Evolutionary conservation across 805 yeast genomes (phyloP).

Genomic region (Wickerhamomyces kurtzmanii): DNA sequence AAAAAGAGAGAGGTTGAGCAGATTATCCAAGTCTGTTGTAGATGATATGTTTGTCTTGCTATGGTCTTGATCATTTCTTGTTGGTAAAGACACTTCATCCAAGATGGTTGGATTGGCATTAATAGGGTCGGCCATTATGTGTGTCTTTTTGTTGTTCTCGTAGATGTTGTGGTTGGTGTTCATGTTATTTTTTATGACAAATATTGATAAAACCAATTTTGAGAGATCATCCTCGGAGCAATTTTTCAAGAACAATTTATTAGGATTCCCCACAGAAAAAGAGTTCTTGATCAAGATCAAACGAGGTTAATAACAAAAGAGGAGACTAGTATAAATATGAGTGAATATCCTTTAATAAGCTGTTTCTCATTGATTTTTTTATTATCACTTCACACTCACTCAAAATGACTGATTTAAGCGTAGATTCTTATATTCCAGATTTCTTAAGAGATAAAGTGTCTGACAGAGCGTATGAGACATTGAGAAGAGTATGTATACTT

Average conservation of each 20-base stretch:
- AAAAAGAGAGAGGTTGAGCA: neutral
- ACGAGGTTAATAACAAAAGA: too few species aligned
- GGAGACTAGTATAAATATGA: too few species aligned
- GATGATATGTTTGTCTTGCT: constrained; percentile 6
- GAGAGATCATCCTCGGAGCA: too few species aligned
- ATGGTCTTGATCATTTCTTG: constrained; percentile 30
- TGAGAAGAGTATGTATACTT: too few species aligned
- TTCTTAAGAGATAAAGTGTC: constrained; percentile 23
- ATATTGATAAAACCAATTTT: neutral
- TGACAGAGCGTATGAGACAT: constrained; percentile 22
- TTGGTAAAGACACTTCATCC: constrained; percentile 70
- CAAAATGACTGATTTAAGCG: constrained; percentile 5
- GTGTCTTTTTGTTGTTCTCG: constrained; percentile 17
- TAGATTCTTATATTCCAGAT: constrained; percentile 22
- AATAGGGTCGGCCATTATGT: constrained; percentile 64
- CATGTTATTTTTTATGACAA: neutral
- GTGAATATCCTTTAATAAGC: too few species aligned
- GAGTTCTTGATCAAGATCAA: too few species aligned
- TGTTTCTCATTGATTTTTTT: too few species aligned
- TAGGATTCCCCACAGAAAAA: too few species aligned
- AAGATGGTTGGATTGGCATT: constrained; percentile 87
- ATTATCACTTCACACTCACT: too few species aligned
- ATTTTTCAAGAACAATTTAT: too few species aligned
- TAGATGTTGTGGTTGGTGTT: constrained; percentile 54
- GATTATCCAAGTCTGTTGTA: constrained; percentile 9